A percentile compares a stretch with the other conserved stretches of the same genome.
Evolutionary conservation across 768 basidiomycete genomes (phyloP).

Genomic region (Lentinula edodes): DNA sequence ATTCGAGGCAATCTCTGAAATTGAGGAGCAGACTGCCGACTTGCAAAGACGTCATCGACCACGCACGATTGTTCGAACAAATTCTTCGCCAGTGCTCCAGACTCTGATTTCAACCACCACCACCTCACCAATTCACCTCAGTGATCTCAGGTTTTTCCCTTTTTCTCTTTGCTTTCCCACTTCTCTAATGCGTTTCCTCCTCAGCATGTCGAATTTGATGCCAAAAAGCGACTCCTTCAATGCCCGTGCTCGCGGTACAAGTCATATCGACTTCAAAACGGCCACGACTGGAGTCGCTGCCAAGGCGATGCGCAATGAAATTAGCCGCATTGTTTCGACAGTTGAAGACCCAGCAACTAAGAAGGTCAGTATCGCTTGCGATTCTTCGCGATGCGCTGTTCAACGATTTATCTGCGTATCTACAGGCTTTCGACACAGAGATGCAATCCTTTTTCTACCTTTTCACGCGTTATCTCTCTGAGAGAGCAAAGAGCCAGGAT

Average conservation of each 20-base stretch:
- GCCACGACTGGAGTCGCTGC: constrained; percentile 91
- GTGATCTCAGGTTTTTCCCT: constrained; percentile 34
- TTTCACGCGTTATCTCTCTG: constrained; percentile 89
- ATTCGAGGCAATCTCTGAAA: constrained; percentile 16
- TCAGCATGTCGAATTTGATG: constrained; percentile 51
- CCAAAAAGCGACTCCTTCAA: constrained; percentile 66
- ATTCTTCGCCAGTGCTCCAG: constrained; percentile 55
- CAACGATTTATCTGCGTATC: constrained; percentile 13
- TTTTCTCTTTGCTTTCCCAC: constrained; percentile 10
- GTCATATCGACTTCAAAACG: constrained; percentile 95
- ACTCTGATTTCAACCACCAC: constrained; percentile 45
- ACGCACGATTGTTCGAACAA: constrained; percentile 40
- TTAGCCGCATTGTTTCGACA: constrained; percentile 85
- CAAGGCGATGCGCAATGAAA: constrained; percentile 98
- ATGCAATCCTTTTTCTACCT: constrained; percentile 97
- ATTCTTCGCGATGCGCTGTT: constrained; percentile 13
- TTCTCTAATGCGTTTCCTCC: constrained; percentile 12
- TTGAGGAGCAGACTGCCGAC: constrained; percentile 23
- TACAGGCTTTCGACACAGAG: constrained; percentile 85
- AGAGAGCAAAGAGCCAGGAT: constrained; percentile 81
- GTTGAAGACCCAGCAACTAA: constrained; percentile 76
- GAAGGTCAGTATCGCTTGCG: constrained; percentile 48
- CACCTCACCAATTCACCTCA: constrained; percentile 53
- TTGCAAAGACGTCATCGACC: constrained; percentile 57
- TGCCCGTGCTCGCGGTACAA: constrained; percentile 68